phyloP scores from a whole-genome alignment of 495 filamentous ascomycete species.

The Xanthoparmelia taractica region DNA sequence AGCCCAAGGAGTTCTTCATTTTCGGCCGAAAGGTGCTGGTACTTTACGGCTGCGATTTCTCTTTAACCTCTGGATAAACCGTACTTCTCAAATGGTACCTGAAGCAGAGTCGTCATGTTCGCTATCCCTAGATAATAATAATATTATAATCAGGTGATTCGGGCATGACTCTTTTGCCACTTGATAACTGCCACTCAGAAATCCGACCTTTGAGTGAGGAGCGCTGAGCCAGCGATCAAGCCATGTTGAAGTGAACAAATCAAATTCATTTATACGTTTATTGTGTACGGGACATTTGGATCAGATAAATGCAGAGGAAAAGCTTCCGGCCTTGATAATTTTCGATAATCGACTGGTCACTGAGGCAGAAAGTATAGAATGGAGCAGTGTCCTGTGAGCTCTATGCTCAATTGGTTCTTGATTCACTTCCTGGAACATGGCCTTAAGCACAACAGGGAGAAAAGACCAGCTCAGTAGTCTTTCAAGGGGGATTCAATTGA shows the following conservation, averaged over 20 bases:
- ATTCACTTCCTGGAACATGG: not conserved
- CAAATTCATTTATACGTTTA: no score
- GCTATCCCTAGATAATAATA: not conserved
- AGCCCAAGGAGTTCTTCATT: not conserved
- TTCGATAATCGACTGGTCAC: not conserved
- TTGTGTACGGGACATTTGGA: not conserved
- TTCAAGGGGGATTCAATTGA: not conserved
- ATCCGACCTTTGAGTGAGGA: not conserved
- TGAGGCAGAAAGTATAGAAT: not conserved
- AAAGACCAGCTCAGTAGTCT: not conserved
- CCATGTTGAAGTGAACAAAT: no score
- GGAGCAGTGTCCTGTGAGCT: not conserved
- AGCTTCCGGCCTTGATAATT: not conserved
- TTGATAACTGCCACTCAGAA: no score
- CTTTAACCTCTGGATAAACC: not conserved
- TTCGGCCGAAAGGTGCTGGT: not conserved
- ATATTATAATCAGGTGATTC: not conserved
- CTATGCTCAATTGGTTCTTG: not conserved
- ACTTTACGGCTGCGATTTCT: not conserved
- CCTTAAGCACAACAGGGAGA: not conserved
- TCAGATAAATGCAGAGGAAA: not conserved
- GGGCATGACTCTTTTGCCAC: not conserved
- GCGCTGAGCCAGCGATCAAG: not conserved
- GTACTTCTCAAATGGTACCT: not conserved
- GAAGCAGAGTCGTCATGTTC: not conserved